A percentile compares a stretch with the other conserved stretches of the same genome.
phyloP scores from a whole-genome alignment of 441 rosid genomes.

The Populus hybrid region DNA sequence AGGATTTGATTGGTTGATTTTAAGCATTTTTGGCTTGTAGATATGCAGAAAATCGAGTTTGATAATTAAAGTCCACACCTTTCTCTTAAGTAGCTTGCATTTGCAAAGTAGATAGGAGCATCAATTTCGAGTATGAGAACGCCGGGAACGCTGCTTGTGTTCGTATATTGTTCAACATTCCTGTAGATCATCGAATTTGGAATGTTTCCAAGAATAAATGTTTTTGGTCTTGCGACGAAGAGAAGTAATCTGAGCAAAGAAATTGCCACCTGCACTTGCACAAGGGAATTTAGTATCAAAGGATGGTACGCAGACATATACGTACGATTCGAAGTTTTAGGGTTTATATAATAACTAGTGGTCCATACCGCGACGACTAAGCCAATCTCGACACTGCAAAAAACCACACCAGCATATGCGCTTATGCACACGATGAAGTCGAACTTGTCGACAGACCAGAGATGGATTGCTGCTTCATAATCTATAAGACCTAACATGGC shows the following conservation, averaged over 20 bases:
- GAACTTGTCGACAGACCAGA: slow-evolving; percentile 82
- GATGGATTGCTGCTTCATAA: slow-evolving; percentile 77
- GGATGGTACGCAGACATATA: not conserved
- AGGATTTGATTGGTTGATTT: not conserved
- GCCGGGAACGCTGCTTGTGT: slow-evolving; percentile 59
- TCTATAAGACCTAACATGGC: slow-evolving; percentile 98
- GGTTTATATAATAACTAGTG: not conserved
- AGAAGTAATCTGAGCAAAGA: slow-evolving; percentile 69
- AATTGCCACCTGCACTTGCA: slow-evolving; percentile 60
- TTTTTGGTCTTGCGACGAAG: slow-evolving; percentile 88
- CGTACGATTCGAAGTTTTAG: not conserved
- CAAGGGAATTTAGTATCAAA: not conserved
- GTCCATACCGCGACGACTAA: slow-evolving; percentile 59
- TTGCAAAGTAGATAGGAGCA: slow-evolving; percentile 95
- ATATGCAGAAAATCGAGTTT: not conserved
- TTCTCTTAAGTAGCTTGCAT: slow-evolving; percentile 82
- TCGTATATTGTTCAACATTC: slow-evolving; percentile 74
- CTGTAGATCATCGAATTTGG: slow-evolving; percentile 73
- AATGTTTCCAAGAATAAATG: slow-evolving; percentile 69
- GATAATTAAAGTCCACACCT: slow-evolving; percentile 38
- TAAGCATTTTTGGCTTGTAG: not conserved
- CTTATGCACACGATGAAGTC: slow-evolving; percentile 79
- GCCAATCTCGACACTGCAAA: slow-evolving; percentile 77
- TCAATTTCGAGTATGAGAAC: slow-evolving; percentile 78
- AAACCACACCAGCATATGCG: slow-evolving; percentile 80